Evolutionary conservation across 345 rosid species (phyloP).

Genomic region (Eucalyptus curtisii): DNA sequence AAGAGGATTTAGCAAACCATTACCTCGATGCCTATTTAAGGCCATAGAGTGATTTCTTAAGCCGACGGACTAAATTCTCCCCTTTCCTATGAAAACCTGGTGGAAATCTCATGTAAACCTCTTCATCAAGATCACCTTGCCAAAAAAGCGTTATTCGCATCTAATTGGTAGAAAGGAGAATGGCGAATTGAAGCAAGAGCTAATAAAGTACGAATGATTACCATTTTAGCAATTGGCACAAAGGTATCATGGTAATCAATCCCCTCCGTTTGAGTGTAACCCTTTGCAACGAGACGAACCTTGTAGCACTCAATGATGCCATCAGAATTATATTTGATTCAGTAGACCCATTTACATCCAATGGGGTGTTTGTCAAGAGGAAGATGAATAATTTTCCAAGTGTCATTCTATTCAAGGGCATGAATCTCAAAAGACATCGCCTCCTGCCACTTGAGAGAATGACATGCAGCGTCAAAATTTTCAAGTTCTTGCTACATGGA

Average conservation of each 20-base stretch:
- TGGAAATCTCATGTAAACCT: too few relatives aligned
- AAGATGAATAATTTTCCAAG: neutral
- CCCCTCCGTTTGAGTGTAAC: neutral
- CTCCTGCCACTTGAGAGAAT: neutral
- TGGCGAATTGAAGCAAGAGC: neutral
- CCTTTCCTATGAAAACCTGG: accelerated
- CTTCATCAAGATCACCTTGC: too few relatives aligned
- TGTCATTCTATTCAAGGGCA: neutral
- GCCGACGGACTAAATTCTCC: too few relatives aligned
- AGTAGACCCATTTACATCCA: neutral
- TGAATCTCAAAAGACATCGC: neutral
- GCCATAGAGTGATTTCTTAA: too few relatives aligned
- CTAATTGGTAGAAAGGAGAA: neutral
- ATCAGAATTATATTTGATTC: neutral
- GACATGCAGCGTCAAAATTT: neutral
- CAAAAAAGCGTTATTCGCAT: neutral
- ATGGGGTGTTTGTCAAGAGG: neutral
- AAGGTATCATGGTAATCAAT: neutral
- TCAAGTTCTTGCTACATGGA: neutral
- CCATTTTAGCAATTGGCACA: neutral
- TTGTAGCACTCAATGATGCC: neutral
- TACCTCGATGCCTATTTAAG: too few relatives aligned
- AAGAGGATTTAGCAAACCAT: too few relatives aligned
- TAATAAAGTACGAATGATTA: neutral
- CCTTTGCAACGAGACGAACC: neutral